Percentiles rank a stretch among this genome's conserved stretches.
phyloP scores from a whole-genome alignment of 2,329 filamentous ascomycete species.

The Xylariomycetidae sp. region DNA sequence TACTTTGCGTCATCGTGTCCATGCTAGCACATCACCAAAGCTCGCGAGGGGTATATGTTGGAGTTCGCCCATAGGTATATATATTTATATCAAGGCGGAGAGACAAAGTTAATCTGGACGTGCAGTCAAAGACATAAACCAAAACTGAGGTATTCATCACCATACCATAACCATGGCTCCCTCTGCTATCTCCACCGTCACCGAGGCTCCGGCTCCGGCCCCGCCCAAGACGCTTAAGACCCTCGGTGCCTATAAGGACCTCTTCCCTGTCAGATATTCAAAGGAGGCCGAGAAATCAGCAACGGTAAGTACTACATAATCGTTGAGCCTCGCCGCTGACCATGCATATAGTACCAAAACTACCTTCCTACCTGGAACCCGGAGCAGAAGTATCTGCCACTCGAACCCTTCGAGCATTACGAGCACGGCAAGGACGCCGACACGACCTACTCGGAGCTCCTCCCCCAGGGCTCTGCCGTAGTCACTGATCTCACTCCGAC shows the following conservation, averaged over 20 bases:
- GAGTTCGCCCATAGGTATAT: not conserved
- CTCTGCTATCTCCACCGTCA: constrained; percentile 23
- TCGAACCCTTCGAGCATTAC: constrained; percentile 65
- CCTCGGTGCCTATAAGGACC: constrained; percentile 25
- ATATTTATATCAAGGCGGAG: constrained; percentile 8
- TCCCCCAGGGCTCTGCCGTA: constrained; percentile 46
- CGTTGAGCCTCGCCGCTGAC: constrained; percentile 3
- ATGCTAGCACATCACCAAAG: constrained; percentile 24
- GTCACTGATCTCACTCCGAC: constrained; percentile 63
- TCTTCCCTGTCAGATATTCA: constrained; percentile 17
- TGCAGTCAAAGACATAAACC: constrained; percentile 1
- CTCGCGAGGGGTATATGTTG: constrained; percentile 1
- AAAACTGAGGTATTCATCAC: not conserved
- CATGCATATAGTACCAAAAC: constrained; percentile 52
- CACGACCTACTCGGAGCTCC: constrained; percentile 61
- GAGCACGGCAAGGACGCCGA: constrained; percentile 76
- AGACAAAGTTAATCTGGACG: not conserved
- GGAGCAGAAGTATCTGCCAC: constrained; percentile 59
- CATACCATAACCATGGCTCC: constrained; percentile 22
- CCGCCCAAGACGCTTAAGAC: constrained; percentile 12
- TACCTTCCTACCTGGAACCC: constrained; percentile 71
- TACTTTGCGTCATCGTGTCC: constrained; percentile 21
- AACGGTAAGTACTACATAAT: not conserved
- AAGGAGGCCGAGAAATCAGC: constrained; percentile 21
- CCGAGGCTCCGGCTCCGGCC: constrained; percentile 17